These are phyloP conservation scores for Backusella tuberculispora DNA, from an alignment of 192 early-diverging fungal species.

Conservation along the genomic window DNA sequence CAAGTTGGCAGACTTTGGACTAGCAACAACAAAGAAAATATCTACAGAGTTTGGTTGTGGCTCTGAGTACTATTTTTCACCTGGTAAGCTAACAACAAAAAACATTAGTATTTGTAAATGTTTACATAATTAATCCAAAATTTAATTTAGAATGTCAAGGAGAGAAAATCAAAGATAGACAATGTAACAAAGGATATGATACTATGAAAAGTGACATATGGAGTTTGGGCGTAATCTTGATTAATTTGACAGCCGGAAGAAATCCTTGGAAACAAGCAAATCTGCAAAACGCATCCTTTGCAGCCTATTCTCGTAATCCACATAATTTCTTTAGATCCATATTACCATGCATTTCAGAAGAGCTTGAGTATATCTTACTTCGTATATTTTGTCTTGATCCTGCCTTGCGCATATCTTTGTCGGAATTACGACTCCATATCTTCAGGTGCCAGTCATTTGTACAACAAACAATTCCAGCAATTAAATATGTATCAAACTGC, in stretches of 20 bases:
- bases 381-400: slow-evolving; percentile 53
- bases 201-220: slow-evolving; percentile 79
- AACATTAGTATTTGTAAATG: neutral
- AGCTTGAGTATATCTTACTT: slow-evolving; percentile 60
- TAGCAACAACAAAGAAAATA: slow-evolving; percentile 71
- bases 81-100: slow-evolving; percentile 45
- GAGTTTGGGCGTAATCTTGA: slow-evolving; percentile 93
- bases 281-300: slow-evolving; percentile 62
- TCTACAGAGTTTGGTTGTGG: slow-evolving; percentile 76
- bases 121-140: slow-evolving; percentile 2
- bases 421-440: slow-evolving; percentile 39
- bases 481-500: slow-evolving; percentile 12
- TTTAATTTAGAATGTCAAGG: slow-evolving; percentile 60
- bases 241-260: slow-evolving; percentile 79
- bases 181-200: slow-evolving; percentile 54
- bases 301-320: slow-evolving; percentile 51
- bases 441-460: slow-evolving; percentile 24
- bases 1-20: slow-evolving; percentile 95
- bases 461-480: slow-evolving; percentile 18
- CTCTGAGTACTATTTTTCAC: slow-evolving; percentile 59
- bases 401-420: slow-evolving; percentile 44
- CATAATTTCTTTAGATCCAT: slow-evolving; percentile 69
- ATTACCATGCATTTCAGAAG: slow-evolving; percentile 55
- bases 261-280: slow-evolving; percentile 78
- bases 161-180: slow-evolving; percentile 33